phyloP scores from a whole-genome alignment of 805 yeast species.

The Starmerella apicola region DNA sequence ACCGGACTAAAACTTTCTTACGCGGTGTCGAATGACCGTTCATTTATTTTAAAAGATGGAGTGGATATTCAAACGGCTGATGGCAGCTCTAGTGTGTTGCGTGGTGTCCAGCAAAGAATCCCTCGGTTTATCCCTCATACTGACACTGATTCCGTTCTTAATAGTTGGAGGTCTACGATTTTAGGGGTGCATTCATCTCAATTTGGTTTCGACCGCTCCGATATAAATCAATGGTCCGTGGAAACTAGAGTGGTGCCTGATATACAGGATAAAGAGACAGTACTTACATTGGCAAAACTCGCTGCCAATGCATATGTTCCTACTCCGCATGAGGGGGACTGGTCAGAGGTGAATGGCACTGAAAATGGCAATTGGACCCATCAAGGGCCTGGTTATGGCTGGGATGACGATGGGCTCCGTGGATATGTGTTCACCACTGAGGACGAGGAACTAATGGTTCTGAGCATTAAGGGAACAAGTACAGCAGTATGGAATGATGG shows the following conservation, averaged over 20 bases:
- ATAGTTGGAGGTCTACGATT: slow-evolving; percentile 9
- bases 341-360: slow-evolving; percentile 53
- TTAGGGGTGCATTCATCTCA: not conserved
- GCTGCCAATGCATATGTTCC: slow-evolving; percentile 84
- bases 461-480: slow-evolving; percentile 83
- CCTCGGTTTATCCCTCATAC: slow-evolving; percentile 9
- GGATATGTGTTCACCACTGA: slow-evolving; percentile 76
- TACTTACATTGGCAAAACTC: slow-evolving; percentile 67
- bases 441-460: slow-evolving; percentile 47
- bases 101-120: not conserved
- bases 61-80: not conserved
- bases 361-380: slow-evolving; percentile 37
- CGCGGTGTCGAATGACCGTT: slow-evolving; percentile 1
- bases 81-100: not conserved
- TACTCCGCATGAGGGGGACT: slow-evolving; percentile 65
- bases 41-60: slow-evolving; percentile 3
- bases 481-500: slow-evolving; percentile 51
- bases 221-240: slow-evolving; percentile 9
- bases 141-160: slow-evolving; percentile 2
- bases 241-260: slow-evolving; percentile 43
- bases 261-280: slow-evolving; percentile 57
- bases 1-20: slow-evolving; percentile 9
- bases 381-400: slow-evolving; percentile 59
- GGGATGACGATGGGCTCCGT: slow-evolving; percentile 74
- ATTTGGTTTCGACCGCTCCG: not conserved